Percentiles rank a stretch among this genome's conserved stretches.
Evolutionary conservation across 257 asterid genomes (phyloP).

Genomic region (Perilla frutescens): DNA sequence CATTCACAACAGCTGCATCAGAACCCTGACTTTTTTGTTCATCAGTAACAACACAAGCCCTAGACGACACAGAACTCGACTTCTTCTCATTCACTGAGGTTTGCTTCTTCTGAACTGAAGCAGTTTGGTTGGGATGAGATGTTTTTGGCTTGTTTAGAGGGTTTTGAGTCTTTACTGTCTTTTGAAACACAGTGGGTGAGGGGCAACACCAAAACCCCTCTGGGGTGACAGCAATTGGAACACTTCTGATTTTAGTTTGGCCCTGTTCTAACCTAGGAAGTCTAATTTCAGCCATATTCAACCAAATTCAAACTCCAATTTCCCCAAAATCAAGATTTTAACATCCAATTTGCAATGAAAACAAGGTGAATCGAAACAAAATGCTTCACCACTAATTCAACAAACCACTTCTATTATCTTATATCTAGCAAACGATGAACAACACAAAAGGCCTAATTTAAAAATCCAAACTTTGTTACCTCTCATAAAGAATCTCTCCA

Average conservation of each 20-base stretch:
- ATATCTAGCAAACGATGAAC: conserved; percentile 14
- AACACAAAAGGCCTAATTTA: conserved; percentile 1
- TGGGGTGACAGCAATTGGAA: conserved; percentile 96
- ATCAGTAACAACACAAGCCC: conserved; percentile 37
- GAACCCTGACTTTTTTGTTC: conserved; percentile 49
- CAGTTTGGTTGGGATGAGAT: conserved; percentile 39
- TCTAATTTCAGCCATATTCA: conserved; percentile 71
- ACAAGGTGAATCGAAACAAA: conserved; percentile 4
- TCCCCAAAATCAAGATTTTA: conserved; percentile 17
- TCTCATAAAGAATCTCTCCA: neutral
- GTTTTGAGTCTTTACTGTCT: conserved; percentile 58
- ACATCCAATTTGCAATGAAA: conserved; percentile 32
- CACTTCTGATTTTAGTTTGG: conserved; percentile 72
- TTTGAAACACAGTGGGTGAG: conserved; percentile 85
- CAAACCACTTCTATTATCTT: neutral
- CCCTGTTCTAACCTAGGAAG: conserved; percentile 71
- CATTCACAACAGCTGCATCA: conserved; percentile 47
- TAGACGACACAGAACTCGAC: conserved; percentile 42
- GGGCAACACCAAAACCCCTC: conserved; percentile 99
- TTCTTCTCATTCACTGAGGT: conserved; percentile 53
- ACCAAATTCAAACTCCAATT: conserved; percentile 35
- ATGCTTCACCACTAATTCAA: conserved; percentile 13
- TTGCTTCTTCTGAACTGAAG: conserved; percentile 55
- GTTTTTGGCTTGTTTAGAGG: conserved; percentile 65
- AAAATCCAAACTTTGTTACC: neutral